A percentile compares a stretch with the other conserved stretches of the same genome.
Evolutionary conservation across 345 rosid species (phyloP).

Genomic region (thale cress (Arabidopsis thaliana)): DNA sequence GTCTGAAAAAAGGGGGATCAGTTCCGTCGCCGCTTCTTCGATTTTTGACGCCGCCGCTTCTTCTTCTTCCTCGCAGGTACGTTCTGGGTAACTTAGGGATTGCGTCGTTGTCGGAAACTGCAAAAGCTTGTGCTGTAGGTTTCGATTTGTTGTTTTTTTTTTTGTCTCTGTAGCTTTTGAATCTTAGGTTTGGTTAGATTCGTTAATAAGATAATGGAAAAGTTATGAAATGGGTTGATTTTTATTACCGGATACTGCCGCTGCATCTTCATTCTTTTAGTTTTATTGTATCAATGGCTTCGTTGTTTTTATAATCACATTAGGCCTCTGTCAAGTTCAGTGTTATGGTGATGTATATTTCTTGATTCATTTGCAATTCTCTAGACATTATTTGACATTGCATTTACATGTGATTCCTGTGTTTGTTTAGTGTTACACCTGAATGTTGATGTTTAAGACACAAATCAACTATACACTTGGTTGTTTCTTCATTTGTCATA

Average conservation of each 20-base stretch:
- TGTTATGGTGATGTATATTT: background rate
- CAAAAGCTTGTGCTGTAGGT: background rate
- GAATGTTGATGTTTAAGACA: background rate
- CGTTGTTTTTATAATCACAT: background rate
- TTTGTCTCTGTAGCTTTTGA: background rate
- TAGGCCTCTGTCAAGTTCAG: background rate
- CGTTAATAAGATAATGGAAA: background rate
- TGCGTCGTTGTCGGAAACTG: background rate
- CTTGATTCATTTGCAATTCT: background rate
- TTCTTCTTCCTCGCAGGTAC: slow-evolving; percentile 36
- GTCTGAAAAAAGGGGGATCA: background rate
- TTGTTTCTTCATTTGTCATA: background rate
- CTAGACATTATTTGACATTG: background rate
- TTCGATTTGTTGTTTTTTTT: background rate
- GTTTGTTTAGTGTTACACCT: background rate
- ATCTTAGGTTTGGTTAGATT: background rate
- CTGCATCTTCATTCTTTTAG: background rate
- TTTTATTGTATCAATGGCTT: background rate
- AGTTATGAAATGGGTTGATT: background rate
- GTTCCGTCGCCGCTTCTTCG: slow-evolving; percentile 9
- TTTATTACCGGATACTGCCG: background rate
- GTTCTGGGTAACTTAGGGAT: slow-evolving; percentile 6
- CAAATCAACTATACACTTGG: background rate
- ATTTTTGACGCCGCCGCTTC: slow-evolving; percentile 27
- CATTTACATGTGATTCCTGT: background rate